Base-by-base conservation (phyloP, 2,329 filamentous ascomycete species). In the Helicocarpus griseus region DNA sequence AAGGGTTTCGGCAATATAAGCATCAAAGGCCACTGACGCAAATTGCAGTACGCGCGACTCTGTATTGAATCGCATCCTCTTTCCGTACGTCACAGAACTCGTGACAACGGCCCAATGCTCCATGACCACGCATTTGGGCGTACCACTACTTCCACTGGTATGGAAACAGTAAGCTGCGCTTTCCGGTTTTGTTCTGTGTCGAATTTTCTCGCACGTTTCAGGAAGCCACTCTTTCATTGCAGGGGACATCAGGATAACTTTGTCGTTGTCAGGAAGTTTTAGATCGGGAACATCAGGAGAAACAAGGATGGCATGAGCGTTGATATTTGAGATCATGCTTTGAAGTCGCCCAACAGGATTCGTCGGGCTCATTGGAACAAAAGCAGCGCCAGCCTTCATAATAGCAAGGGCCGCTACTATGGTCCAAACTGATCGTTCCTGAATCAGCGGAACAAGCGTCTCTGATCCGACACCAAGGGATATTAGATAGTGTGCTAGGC, bases 121-220 rank as follows among this genome's bases (percentile, higher is more conserved):
- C 54, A 85, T 79, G 17, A 83, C 78, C 11, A 82, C 77, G 1
- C 80, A 82, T 52, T 81, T 80, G 0, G 79, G 78, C 48, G 73
- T 75, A 46, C 75, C 76, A 1, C 78, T 77, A 0, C 77, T 78
- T 0, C 78, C 77, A 2, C 77, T 77, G 0, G 77, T 78, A 54
- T 85, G 81, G 4, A 86, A 75, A 2, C 82, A 72, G 59, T 82
- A 85, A 0, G 82, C 81, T 19, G 65, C 61, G 49, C 65, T 67
- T 2, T 53, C 45, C 2, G 64, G 58, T 2, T 38, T 60, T 22
- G 61, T 21, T 35, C 29, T 19, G 13, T 28, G 41, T 22, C 38
- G 29, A 1, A 50, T 57, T 1, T n/a, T n/a, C n/a, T n/a, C n/a
- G n/a, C n/a, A n/a, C n/a, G 46, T 46, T 14, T 57, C 46, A 11